Evolutionary conservation across 163 green algal species (phyloP).

Genomic region (Scenedesmus sp.): DNA sequence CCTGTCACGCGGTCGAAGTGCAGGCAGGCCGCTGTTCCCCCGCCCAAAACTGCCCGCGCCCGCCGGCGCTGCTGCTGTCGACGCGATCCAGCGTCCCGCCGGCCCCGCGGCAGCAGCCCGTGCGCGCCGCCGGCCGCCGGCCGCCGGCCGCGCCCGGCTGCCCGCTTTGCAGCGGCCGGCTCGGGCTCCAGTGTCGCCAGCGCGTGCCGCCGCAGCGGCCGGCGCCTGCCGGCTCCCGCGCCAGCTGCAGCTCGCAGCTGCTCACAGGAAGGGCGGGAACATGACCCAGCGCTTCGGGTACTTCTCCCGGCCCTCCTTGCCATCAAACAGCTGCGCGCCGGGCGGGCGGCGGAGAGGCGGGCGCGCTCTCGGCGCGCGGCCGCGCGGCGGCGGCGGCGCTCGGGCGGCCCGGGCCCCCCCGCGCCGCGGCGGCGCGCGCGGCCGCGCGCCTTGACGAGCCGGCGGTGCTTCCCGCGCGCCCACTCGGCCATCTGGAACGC

Average conservation of each 20-base stretch:
- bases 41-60: too few relatives aligned
- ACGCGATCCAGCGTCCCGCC: too few relatives aligned
- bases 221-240: too few relatives aligned
- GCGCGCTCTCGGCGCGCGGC: too few relatives aligned
- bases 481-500: conserved; percentile 94
- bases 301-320: conserved; percentile 87
- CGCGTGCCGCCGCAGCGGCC: too few relatives aligned
- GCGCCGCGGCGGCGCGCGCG: not conserved
- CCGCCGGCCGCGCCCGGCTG: too few relatives aligned
- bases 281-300: conserved; percentile 95
- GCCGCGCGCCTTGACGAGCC: conserved; percentile 81
- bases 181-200: not conserved
- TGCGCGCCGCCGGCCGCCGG: too few relatives aligned
- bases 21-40: too few relatives aligned
- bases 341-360: not conserved
- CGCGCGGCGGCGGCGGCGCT: not conserved
- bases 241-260: too few relatives aligned
- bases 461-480: conserved; percentile 92
- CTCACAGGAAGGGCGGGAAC: conserved; percentile 90
- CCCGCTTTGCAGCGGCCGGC: not conserved
- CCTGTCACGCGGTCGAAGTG: too few relatives aligned
- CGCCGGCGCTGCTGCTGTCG: too few relatives aligned
- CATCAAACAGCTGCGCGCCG: conserved; percentile 88
- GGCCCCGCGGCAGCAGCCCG: too few relatives aligned
- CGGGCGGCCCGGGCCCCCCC: not conserved